phyloP scores from a whole-genome alignment of 768 basidiomycete genomes.

The Collybia sordida region DNA sequence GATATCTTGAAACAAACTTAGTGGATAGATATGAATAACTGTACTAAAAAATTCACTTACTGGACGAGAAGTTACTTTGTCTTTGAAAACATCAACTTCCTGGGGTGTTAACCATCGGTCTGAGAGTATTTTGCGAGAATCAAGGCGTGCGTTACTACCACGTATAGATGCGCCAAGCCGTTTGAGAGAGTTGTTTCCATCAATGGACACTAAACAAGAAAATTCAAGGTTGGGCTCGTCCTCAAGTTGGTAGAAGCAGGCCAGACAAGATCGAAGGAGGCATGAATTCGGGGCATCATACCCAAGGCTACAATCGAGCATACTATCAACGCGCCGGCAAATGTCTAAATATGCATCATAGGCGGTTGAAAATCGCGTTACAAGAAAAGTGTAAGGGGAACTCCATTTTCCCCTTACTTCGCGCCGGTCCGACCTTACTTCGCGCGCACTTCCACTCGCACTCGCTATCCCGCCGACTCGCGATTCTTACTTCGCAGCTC shows the following conservation, averaged over 20 bases:
- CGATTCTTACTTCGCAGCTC: no score
- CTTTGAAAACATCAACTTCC: not conserved
- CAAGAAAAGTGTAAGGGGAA: no score
- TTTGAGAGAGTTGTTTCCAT: not conserved
- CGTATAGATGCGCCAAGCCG: not conserved
- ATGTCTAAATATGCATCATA: slow-evolving; percentile 3
- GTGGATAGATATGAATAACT: no score
- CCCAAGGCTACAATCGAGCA: not conserved
- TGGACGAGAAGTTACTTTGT: slow-evolving; percentile 1
- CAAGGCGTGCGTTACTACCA: not conserved
- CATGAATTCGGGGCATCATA: not conserved
- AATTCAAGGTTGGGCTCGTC: not conserved
- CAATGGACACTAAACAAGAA: not conserved
- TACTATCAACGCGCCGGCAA: not conserved
- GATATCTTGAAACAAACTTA: not conserved
- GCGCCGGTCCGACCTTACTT: no score
- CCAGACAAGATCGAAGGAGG: not conserved
- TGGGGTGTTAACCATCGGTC: not conserved
- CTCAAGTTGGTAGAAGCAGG: not conserved
- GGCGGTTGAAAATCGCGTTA: not conserved
- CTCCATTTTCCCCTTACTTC: no score
- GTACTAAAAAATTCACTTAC: not conserved
- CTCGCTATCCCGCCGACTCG: no score
- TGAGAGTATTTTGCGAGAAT: not conserved
- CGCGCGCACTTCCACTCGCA: no score